phyloP scores from a whole-genome alignment of 208 protist genomes.

The Crithidia acanthocephali region DNA sequence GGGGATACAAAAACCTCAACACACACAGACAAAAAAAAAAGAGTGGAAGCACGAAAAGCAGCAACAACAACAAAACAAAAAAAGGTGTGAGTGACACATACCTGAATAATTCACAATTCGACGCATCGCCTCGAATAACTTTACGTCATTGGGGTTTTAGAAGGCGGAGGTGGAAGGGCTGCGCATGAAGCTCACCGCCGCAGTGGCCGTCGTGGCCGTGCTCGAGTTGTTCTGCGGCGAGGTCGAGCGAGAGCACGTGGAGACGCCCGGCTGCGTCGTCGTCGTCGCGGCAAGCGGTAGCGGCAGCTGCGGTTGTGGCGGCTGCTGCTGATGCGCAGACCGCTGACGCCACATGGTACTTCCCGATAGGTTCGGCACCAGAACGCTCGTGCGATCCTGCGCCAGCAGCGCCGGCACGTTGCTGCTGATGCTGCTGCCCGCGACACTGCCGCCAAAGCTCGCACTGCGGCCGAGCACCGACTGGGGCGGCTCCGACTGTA shows the following conservation, averaged over 20 bases:
- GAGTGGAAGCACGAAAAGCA: background rate
- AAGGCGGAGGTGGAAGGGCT: slow-evolving; percentile 3
- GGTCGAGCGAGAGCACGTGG: background rate
- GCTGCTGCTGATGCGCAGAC: background rate
- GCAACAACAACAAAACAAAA: too few species aligned
- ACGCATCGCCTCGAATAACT: too few species aligned
- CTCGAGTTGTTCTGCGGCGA: slow-evolving; percentile 7
- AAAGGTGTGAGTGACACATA: too few species aligned
- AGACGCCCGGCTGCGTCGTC: background rate
- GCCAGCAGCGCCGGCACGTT: background rate
- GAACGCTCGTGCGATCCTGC: too few species aligned
- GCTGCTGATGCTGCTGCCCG: slow-evolving; percentile 9
- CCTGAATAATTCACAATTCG: too few species aligned
- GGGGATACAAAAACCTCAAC: too few species aligned
- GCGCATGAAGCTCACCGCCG: slow-evolving; percentile 14
- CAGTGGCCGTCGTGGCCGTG: background rate
- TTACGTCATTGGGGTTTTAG: too few species aligned
- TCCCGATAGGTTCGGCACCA: too few species aligned
- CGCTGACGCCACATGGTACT: too few species aligned
- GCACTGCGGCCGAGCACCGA: background rate
- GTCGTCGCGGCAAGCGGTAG: background rate
- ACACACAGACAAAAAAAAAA: too few species aligned
- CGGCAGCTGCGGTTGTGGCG: background rate
- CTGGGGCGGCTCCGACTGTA: background rate
- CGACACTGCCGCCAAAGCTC: slow-evolving; percentile 4